Conservation (phyloP, 176 grass and related monocot species). For the Paspalum notatum region DNA sequence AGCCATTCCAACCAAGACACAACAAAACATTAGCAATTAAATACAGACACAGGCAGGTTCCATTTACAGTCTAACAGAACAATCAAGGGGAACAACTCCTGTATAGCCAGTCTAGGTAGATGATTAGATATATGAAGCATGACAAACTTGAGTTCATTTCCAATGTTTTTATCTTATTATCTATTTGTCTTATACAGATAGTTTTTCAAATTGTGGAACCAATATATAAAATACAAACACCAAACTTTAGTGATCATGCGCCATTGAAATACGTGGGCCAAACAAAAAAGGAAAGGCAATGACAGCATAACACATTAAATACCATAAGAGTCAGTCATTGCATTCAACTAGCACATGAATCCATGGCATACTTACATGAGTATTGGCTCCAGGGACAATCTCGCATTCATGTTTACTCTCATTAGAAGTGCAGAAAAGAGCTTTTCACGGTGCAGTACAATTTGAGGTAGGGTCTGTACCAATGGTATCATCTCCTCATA, state of each 20-base stretch:
- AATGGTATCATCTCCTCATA: slow-evolving; percentile 82
- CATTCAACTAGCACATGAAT: slow-evolving; percentile 24
- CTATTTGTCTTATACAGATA: neutral
- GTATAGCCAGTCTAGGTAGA: slow-evolving; percentile 3
- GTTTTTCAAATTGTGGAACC: slow-evolving; percentile 11
- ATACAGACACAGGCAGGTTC: neutral
- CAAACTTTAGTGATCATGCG: neutral
- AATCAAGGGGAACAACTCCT: slow-evolving; percentile 15
- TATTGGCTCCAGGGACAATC: slow-evolving; percentile 83
- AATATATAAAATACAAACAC: neutral
- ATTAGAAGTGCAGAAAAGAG: slow-evolving; percentile 70
- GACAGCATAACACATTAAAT: slow-evolving; percentile 28
- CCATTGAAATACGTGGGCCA: neutral
- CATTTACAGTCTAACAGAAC: slow-evolving; percentile 22
- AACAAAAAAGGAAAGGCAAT: slow-evolving; percentile 31
- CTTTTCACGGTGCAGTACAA: slow-evolving; percentile 78
- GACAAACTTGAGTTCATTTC: slow-evolving; percentile 19
- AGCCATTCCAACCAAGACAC: neutral
- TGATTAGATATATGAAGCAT: slow-evolving; percentile 25
- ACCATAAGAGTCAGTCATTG: slow-evolving; percentile 8
- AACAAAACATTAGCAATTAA: neutral
- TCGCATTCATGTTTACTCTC: slow-evolving; percentile 75
- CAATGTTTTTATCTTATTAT: neutral
- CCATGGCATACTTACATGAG: slow-evolving; percentile 68
- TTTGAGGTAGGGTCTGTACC: slow-evolving; percentile 92